Evolutionary conservation across 2,329 filamentous ascomycete species (phyloP), one percentile per base, ranked within the genome.

Genomic region (Ascocoryne sarcoides): DNA sequence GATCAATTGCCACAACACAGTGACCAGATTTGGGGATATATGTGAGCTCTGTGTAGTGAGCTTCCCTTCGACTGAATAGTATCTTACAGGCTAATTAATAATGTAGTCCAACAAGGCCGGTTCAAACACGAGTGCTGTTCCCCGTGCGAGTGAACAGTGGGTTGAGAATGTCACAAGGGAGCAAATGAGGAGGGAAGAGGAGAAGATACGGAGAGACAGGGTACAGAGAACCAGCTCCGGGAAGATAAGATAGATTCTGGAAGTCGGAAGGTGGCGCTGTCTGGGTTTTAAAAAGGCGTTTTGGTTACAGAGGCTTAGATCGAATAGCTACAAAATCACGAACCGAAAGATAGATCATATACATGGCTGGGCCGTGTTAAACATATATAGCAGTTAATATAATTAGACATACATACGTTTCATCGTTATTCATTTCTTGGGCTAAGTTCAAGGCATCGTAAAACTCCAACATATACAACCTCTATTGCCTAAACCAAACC

Each of bases 31-130:
- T 36, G 62, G 62, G 8, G 60, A 64, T 21, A 47, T 59, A 29
- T 65, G 62, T 49, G 59, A 56, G 46, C 54, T 62, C 17, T 65
- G 62, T 42, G 46, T 57, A 14, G 60, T 62, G 44, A 47, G 57
- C 47, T 10, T 19, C 8, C 10, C n/a, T 34, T 19, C 16, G 29
- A 39, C 14, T 32, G n/a, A n/a, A n/a, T n/a, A n/a, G n/a, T n/a
- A n/a, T n/a, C n/a, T n/a, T 26, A 26, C 12, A 7, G 12, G 23
- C 23, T 26, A 7, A 26, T 26, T 26, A 26, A 26, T 26, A 26
- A 26, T 7, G 35, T 36, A 49, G 48, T 44, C 45, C 23, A 47
- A 36, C 21, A 36, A 41, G 31, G 31, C 35, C 21, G 26, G 41
- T 17, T 45, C 31, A 9, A 26, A 12, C 12, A 12, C 37, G 10